A percentile compares a stretch with the other conserved stretches of the same genome.
phyloP scores from a whole-genome alignment of 257 asterid species.

The Hygrophila difformis region DNA sequence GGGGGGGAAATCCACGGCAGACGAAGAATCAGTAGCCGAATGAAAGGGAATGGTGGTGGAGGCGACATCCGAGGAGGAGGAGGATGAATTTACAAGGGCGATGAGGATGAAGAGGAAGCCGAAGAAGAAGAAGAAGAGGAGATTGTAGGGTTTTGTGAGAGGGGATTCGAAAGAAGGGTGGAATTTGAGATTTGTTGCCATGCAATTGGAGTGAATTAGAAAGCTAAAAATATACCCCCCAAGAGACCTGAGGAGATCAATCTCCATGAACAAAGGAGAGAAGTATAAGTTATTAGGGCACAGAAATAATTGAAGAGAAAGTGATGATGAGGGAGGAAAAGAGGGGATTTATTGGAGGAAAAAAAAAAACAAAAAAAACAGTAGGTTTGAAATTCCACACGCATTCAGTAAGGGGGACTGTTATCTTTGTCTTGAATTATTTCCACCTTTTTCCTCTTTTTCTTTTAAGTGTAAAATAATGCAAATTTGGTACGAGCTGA shows the following conservation, averaged over 20 bases:
- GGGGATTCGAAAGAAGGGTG: constrained; percentile 9
- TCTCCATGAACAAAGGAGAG: constrained; percentile 20
- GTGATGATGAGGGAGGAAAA: constrained; percentile 1
- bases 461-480: constrained; percentile 5
- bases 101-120: constrained; percentile 18
- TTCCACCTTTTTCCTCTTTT: not conserved
- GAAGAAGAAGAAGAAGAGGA: constrained; percentile 14
- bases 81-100: constrained; percentile 19
- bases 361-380: constrained; percentile 13
- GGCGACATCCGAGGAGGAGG: constrained; percentile 10
- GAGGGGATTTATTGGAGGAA: constrained; percentile 9
- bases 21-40: too few species aligned
- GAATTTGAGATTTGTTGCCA: constrained; percentile 16
- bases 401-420: too few species aligned
- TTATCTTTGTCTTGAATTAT: too few species aligned
- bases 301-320: not conserved
- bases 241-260: constrained; percentile 16
- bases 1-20: constrained; percentile 13
- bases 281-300: not conserved
- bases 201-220: constrained; percentile 21
- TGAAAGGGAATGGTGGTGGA: constrained; percentile 4
- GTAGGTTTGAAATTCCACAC: constrained; percentile 17
- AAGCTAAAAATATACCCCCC: constrained; percentile 18
- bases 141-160: constrained; percentile 5
- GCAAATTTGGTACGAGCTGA: too few species aligned